Conservation (phyloP, 2,329 filamentous ascomycete genomes). For the Aspergillus sp. region DNA sequence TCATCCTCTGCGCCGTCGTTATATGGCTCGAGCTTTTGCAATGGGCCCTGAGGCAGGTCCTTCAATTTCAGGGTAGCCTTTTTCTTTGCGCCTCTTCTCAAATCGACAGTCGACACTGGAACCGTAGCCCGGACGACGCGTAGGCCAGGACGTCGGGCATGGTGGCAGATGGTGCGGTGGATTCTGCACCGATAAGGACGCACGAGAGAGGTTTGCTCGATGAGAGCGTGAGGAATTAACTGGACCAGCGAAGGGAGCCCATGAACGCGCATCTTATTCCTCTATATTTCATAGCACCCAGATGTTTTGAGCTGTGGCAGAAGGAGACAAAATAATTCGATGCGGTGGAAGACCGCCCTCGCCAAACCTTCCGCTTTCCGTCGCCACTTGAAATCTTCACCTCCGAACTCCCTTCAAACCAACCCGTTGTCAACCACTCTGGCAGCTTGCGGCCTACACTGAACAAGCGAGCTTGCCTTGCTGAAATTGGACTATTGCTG, state of each 20-base stretch:
- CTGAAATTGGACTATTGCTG: slow-evolving; percentile 1
- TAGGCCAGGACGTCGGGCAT: slow-evolving; percentile 19
- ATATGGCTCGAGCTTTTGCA: slow-evolving; percentile 37
- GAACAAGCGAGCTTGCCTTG: slow-evolving; percentile 14
- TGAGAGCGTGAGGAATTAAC: slow-evolving; percentile 4
- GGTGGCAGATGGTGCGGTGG: slow-evolving; percentile 23
- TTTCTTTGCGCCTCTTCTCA: slow-evolving; percentile 29
- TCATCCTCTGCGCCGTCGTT: slow-evolving; percentile 37
- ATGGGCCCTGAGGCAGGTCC: slow-evolving; percentile 49
- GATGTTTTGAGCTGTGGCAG: slow-evolving; percentile 1
- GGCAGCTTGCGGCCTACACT: slow-evolving; percentile 20
- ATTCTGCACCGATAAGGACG: slow-evolving; percentile 12
- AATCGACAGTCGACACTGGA: slow-evolving; percentile 7
- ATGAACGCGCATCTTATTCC: slow-evolving; percentile 17
- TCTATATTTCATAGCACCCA: slow-evolving; percentile 3
- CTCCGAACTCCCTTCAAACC: slow-evolving; percentile 20
- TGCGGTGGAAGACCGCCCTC: slow-evolving; percentile 3
- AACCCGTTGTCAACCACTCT: slow-evolving; percentile 13
- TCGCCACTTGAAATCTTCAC: slow-evolving; percentile 27
- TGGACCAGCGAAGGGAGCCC: slow-evolving; percentile 7
- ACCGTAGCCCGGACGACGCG: slow-evolving; percentile 12
- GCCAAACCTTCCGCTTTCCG: slow-evolving; percentile 24
- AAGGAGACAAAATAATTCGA: no score
- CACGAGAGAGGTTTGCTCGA: neutral
- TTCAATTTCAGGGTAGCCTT: slow-evolving; percentile 34